Evolutionary conservation across 1,284 basidiomycete genomes (phyloP), one percentile per base, ranked within the genome.

Genomic region (Cystobasidium slooffiae): DNA sequence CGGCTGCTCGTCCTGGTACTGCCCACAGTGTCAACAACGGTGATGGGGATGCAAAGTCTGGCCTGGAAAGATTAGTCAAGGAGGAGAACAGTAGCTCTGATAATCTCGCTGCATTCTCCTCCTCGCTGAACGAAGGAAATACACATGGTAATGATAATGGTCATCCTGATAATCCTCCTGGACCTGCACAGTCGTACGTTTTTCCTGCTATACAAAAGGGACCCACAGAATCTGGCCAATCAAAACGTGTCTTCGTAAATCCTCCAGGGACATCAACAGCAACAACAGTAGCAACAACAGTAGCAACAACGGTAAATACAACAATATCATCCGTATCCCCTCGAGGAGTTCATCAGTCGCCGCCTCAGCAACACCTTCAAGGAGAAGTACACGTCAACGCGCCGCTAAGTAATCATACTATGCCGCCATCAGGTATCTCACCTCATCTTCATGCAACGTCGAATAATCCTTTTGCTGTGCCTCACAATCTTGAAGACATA

Each of bases 221-320:
- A 9, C 44, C 24, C 66, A 6, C 52, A n/a, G 53, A 37, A 37
- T 47, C 64, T 59, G 52, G 55, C 31, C 66, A 68, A 51, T 41
- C 66, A 41, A 68, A 56, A 20, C 66, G 66, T 56, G 44, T 68
- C 41, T 56, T 59, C 53, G 55, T 68, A 22, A 56, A 56, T 59
- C 66, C 66, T 68, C 37, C 66, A 68, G 52, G 66, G 31, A 31
- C 53, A n/a, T 58, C 39, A n/a, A 59, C 16, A n/a, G 41, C 16
- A 39, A 58, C 55, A 12, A 22, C 55, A 37, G 39, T 37, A 20
- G 22, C 63, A n/a, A 46, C 8, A 39, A 8, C 56, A 20, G 22
- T 46, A n/a, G 12, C 8, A 39, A 8, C 56, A 59, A 39, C 31
- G n/a, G 16, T 41, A 24, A 18, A 10, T 49, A 8, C 61, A 47